phyloP scores from a whole-genome alignment of 371 early-diverging fungal genomes.

The Mucor mucedo region DNA sequence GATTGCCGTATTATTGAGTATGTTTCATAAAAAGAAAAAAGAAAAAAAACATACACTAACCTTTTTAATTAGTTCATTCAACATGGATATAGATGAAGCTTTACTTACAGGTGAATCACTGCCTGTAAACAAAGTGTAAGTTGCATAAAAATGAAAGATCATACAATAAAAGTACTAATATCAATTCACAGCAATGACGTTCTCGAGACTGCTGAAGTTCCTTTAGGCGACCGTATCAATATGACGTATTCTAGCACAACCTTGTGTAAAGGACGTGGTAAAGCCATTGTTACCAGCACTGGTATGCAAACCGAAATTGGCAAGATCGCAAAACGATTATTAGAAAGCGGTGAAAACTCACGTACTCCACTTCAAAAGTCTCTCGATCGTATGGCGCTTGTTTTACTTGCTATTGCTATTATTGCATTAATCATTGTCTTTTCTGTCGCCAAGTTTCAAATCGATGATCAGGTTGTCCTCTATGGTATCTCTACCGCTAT shows the following conservation, averaged over 20 bases:
- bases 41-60: not conserved
- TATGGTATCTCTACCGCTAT: constrained; percentile 74
- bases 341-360: constrained; percentile 36
- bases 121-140: constrained; percentile 40
- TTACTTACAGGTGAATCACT: constrained; percentile 74
- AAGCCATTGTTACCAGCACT: constrained; percentile 68
- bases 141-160: not conserved
- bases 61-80: constrained; percentile 44
- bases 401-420: constrained; percentile 69
- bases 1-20: constrained; percentile 78
- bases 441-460: constrained; percentile 62
- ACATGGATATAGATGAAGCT: constrained; percentile 87
- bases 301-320: constrained; percentile 88
- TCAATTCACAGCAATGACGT: constrained; percentile 10
- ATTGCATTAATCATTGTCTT: constrained; percentile 71
- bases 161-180: not conserved
- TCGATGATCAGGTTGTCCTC: constrained; percentile 58
- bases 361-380: constrained; percentile 75
- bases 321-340: constrained; percentile 64
- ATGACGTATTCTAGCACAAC: constrained; percentile 64
- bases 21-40: not conserved
- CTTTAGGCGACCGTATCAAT: constrained; percentile 66
- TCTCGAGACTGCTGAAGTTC: constrained; percentile 31
- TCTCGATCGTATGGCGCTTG: constrained; percentile 70
- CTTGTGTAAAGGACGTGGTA: constrained; percentile 49